phyloP scores from a whole-genome alignment of 169 alveolate species.

The Perkinsus marinus region DNA sequence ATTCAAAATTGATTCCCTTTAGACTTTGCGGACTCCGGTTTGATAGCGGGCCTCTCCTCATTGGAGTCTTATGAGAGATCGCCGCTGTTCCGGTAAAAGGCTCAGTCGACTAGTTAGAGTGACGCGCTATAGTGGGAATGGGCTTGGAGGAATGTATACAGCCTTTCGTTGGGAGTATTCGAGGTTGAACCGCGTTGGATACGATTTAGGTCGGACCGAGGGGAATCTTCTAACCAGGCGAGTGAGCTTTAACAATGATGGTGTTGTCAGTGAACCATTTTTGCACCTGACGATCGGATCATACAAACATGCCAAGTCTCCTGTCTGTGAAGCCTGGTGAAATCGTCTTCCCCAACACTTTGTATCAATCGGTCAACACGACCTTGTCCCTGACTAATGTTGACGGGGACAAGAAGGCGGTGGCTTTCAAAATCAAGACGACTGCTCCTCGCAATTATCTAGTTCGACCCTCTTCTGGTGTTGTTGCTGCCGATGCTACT shows the following conservation, averaged over 20 bases:
- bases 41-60: no score
- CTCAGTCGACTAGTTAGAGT: not conserved
- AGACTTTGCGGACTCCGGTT: no score
- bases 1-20: no score
- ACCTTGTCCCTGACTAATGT: slow-evolving; percentile 19
- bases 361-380: slow-evolving; percentile 23
- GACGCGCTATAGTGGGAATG: not conserved
- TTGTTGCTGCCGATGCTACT: slow-evolving; percentile 19
- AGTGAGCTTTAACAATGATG: no score
- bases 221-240: no score
- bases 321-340: not conserved
- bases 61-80: no score
- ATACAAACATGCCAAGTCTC: not conserved
- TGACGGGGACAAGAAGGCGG: slow-evolving; percentile 13
- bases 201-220: not conserved
- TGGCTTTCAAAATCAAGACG: slow-evolving; percentile 27
- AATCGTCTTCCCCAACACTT: slow-evolving; percentile 21
- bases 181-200: not conserved
- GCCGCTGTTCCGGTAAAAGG: not conserved
- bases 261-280: not conserved
- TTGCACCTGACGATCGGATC: not conserved
- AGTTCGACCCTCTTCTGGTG: slow-evolving; percentile 31
- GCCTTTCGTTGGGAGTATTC: not conserved
- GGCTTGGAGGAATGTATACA: not conserved
- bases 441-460: slow-evolving; percentile 31